Evolutionary conservation across 78 protist genomes (phyloP), one percentile per base, ranked within the genome.

Genomic region (Planoprotostelium fungivorum): DNA sequence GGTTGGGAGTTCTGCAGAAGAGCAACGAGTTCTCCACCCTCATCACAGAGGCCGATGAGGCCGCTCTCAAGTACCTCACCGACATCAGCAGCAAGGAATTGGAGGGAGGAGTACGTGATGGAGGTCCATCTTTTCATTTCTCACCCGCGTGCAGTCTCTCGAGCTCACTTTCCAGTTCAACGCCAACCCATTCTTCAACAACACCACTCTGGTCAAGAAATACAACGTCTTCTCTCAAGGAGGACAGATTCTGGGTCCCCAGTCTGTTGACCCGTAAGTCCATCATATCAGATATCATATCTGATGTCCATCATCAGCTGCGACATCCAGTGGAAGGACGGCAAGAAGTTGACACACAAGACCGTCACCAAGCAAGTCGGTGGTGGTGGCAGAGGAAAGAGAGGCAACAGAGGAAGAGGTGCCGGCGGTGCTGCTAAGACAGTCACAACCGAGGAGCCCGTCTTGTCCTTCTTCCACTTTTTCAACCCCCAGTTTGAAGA

Each of bases 271-370:
- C n/a, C n/a, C n/a, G n/a, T n/a, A n/a, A n/a, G n/a, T n/a, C n/a
- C n/a, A n/a, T n/a, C n/a, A n/a, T n/a, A n/a, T n/a, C n/a, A n/a
- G n/a, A n/a, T n/a, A n/a, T n/a, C n/a, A n/a, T n/a, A n/a, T n/a
- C n/a, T n/a, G n/a, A n/a, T n/a, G n/a, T n/a, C n/a, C n/a, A n/a
- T n/a, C n/a, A n/a, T n/a, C n/a, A n/a, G 73, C 5, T 5, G 31
- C 16, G 31, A 51, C 31, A 89, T 92, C 89, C n/a, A 88, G n/a
- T 92, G 91, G 91, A 92, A 92, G 87, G 94, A 92, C 29, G 94
- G 94, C 84, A 92, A 92, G 90, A 88, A 88, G 36, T 88, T 92
- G 34, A 84, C 90, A 5, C 28, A 35, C n/a, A 89, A 38, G 84
- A 29, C 25, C 1, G 91, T 88, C n/a, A 88, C 86, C 86, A 92